Conservation (phyloP, 331 rosid genomes). For the Ulmus americana region DNA sequence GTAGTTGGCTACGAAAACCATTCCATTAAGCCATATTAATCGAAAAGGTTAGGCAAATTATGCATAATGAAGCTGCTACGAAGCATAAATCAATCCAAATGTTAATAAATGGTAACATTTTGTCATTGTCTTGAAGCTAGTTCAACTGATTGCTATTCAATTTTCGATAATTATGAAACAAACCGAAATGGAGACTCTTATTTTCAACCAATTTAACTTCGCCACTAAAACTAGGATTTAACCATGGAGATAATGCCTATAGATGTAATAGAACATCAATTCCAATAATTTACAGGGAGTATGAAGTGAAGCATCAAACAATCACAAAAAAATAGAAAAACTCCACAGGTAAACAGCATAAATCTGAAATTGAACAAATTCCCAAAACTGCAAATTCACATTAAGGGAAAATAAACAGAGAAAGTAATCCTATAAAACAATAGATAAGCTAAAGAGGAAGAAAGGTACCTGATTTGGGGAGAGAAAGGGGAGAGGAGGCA, state of each 20-base stretch:
- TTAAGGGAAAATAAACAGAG: too few relatives aligned
- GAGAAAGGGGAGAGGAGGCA: slow-evolving; percentile 33
- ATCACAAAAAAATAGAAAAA: too few relatives aligned
- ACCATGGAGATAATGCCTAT: too few relatives aligned
- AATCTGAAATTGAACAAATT: slow-evolving; percentile 10
- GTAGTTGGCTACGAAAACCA: too few relatives aligned
- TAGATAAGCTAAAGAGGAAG: not conserved
- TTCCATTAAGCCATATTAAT: not conserved
- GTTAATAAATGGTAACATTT: not conserved
- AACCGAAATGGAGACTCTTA: too few relatives aligned
- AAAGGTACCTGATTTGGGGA: slow-evolving; percentile 40
- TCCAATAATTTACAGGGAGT: not conserved
- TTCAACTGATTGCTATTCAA: too few relatives aligned
- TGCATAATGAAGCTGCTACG: not conserved
- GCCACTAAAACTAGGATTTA: too few relatives aligned
- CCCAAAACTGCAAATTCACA: too few relatives aligned
- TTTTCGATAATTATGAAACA: too few relatives aligned
- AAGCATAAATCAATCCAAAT: not conserved
- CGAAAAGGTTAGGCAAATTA: not conserved
- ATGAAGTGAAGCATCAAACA: too few relatives aligned
- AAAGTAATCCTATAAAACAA: not conserved
- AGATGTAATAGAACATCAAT: not conserved
- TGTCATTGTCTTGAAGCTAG: too few relatives aligned
- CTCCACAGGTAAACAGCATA: slow-evolving; percentile 1
- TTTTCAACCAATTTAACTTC: too few relatives aligned